Base-by-base conservation (phyloP, 441 rosid genomes). In the Erodium texanum region DNA sequence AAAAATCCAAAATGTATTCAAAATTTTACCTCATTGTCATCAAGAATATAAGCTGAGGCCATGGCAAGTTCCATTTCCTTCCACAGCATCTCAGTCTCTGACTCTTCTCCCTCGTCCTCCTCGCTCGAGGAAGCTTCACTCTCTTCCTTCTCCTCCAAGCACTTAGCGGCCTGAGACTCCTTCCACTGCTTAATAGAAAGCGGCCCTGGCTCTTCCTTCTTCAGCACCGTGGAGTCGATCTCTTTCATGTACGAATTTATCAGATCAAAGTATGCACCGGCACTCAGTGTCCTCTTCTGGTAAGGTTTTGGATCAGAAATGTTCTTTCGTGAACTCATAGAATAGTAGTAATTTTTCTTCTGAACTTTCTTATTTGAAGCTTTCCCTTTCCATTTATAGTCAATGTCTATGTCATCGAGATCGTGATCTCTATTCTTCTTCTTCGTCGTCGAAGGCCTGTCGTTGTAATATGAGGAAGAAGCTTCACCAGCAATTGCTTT, bases 41-140 rank as follows among this genome's bases (percentile, higher is more conserved):
- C 96, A 2, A 83, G 79, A 67, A 91, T 80, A 85, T 84, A 87
- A 29, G 85, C 74, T 19, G 94, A 88, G 70, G 97, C 90, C 85
- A 88, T 67, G 65, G 79, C 83, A 24, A 89, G 75, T 65, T 88
- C 93, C 98, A 94, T 88, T 81, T 94, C 98, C 79, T 80, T 84
- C 99, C 98, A 92, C 71, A 92, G 76, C 82, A 88, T 80, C 45
- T 92, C 93, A 52, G 66, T 77, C 75, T 89, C 98, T 8, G 96
- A 83, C 19, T 70, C 64, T 71, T 94, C 93, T 67, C 73, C 91
- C 2, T 91, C 89, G 70, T 85, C 88, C 75, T 45, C 52, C 16
- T 83, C 81, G 0, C 68, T 78, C 3, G 72, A 36, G 16, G 74
- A 72, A 56, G 63, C 75, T 54, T 81, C 71, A 67, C 62, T 74